Evolutionary conservation across 2,329 filamentous ascomycete genomes (phyloP).

Genomic region (Xylaria sp.): DNA sequence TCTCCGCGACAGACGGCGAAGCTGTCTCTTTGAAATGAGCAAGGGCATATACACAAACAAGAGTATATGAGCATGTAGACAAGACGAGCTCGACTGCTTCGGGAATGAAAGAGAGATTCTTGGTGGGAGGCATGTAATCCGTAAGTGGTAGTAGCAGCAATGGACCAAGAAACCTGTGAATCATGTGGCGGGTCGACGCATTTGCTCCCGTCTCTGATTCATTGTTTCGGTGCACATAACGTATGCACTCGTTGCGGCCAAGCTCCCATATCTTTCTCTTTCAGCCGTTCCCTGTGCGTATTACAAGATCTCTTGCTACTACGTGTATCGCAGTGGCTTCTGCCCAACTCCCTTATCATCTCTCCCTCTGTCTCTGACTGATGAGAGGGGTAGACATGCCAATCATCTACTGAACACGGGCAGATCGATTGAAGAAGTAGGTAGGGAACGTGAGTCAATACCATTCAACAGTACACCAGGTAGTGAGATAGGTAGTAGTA

Average conservation of each 20-base stretch:
- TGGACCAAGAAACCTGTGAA: conserved; percentile 3
- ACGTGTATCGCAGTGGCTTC: conserved; percentile 7
- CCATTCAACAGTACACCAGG: neutral
- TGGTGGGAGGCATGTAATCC: neutral
- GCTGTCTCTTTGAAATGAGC: neutral
- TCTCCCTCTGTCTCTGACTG: conserved; percentile 1
- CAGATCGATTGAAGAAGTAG: neutral
- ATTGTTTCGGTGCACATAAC: conserved; percentile 11
- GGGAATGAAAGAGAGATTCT: neutral
- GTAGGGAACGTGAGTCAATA: neutral
- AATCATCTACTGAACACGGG: neutral
- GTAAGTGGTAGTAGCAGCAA: neutral
- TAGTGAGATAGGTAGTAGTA: too few species aligned
- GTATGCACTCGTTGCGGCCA: neutral
- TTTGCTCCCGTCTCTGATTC: conserved; percentile 14
- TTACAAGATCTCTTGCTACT: conserved; percentile 4
- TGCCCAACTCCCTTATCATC: neutral
- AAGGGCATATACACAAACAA: too few species aligned
- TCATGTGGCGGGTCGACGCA: conserved; percentile 14
- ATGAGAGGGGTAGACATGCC: neutral
- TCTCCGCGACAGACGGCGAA: neutral
- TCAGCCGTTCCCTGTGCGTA: conserved; percentile 4
- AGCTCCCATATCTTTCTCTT: conserved; percentile 7
- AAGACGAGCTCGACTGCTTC: neutral
- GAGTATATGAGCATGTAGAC: neutral